Base-by-base conservation (phyloP, 305 asterid species). In the Withania somnifera region DNA sequence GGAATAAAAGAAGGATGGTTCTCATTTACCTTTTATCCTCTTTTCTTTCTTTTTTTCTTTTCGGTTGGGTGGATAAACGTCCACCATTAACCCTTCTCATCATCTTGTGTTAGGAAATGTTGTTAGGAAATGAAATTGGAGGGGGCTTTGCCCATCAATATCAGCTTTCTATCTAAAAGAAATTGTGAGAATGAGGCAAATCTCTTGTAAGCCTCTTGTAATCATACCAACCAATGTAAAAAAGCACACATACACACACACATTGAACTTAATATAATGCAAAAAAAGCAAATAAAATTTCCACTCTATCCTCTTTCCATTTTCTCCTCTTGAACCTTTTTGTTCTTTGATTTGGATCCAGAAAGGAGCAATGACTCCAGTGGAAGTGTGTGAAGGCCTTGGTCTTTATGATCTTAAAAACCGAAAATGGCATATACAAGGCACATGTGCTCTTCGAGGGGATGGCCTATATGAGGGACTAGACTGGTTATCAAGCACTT, bases 301-400 rank as follows among this genome's bases (percentile, higher is more conserved):
- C 76, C 76, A 50, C 50, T 66, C 50, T 4, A 9, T 34, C 24
- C 2, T 57, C 36, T 1, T 71, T 22, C 2, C 79, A 47, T 4
- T 50, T 47, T 26, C 26, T 42, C 38, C 36, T 47, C 56, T 24
- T 47, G 15, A 73, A 14, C 60, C 36, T 24, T 10, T 68, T 20
- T 34, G 28, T 34, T 32, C 42, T 22, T 22, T 45, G 47, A 47
- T 24, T 47, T 84, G 54, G 38, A 77, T 86, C 73, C 91, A 95
- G 99, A 96, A 88, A 90, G 98, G 98, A 80, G 98, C 99, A 73
- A 96, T 96, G 99, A 86, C 94, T 53, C 96, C 99, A 7, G 84
- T 88, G 97, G 98, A 96, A 88, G 99, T 94, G 77, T 94, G 97
- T 79, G 95, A 96, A 66, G 98, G 98, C 24, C 87, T 96, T 77